Base-by-base conservation (phyloP, 352 stramenopile species). In the Phytopythium mirpurense region DNA sequence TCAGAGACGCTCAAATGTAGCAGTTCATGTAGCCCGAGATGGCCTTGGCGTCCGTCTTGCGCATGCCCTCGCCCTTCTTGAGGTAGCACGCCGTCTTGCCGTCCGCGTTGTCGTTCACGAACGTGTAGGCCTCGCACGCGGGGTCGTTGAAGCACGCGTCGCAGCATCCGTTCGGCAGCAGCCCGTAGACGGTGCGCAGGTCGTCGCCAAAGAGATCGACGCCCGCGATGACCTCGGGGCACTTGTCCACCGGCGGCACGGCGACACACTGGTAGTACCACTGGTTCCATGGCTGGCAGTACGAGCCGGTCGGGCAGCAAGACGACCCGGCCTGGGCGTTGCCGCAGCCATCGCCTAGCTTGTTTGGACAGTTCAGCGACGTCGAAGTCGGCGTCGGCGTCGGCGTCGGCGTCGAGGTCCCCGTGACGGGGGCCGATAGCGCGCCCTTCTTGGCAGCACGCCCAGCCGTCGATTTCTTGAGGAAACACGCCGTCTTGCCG, bases 21-120 rank as follows among this genome's bases (percentile, higher is more conserved):
- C 41, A 46, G 12, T 12, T 5, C 21, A 27, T 46, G 41, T 19
- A 29, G 21, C 62, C 70, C 6, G 73, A 84, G 50, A 84, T 57
- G 2, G 68, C 70, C 21, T 55, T 59, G 15, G 57, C 45, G 15
- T 72, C 63, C 3, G n/a, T 40, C 34, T 59, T 59, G 23, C 55
- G 51, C 46, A 63, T 64, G 15, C 67, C 68, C 21, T 52, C 16
- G 6, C 66, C 60, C 36, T 40, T 60, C 57, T 84, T 86, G 16
- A 86, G 49, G 64, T 83, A 86, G 57, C 75, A 86, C n/a, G 72
- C 70, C 27, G 62, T 75, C 27, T 60, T 52, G n/a, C 72, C 72
- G 36, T 83, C 68, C 12, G 66, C 29, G 43, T 83, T 78, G 52
- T 78, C 68, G 60, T 83, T 87, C 34, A 82, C 61, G 40, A 82